phyloP scores from a whole-genome alignment of 441 rosid species.

The Heliophila coronopifolia region DNA sequence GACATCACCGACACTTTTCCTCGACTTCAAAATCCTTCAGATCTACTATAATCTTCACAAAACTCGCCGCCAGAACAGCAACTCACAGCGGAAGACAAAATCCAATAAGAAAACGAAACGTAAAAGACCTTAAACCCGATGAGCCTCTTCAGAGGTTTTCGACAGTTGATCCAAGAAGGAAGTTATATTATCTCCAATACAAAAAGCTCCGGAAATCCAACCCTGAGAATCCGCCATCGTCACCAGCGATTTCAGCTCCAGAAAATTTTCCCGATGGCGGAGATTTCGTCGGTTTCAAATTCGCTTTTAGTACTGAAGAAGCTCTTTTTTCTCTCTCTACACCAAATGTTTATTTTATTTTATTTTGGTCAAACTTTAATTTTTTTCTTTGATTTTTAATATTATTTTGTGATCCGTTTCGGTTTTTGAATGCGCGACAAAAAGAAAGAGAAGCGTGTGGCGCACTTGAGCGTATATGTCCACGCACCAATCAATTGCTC shows the following conservation, averaged over 20 bases:
- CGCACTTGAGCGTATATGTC: slow-evolving; percentile 23
- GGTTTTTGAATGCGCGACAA: slow-evolving; percentile 29
- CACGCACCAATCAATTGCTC: slow-evolving; percentile 27
- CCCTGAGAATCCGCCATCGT: slow-evolving; percentile 35
- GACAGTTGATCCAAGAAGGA: slow-evolving; percentile 32
- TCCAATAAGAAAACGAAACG: slow-evolving; percentile 14
- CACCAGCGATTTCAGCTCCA: slow-evolving; percentile 24
- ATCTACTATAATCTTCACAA: slow-evolving; percentile 19
- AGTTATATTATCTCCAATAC: slow-evolving; percentile 17
- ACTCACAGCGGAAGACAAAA: slow-evolving; percentile 17
- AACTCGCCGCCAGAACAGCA: slow-evolving; percentile 20
- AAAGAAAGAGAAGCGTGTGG: slow-evolving; percentile 29
- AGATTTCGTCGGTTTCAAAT: slow-evolving; percentile 43
- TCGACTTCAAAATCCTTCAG: slow-evolving; percentile 16
- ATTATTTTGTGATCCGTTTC: slow-evolving; percentile 13
- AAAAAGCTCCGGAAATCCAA: slow-evolving; percentile 31
- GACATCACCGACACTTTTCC: slow-evolving; percentile 30
- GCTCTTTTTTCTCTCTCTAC: slow-evolving; percentile 20
- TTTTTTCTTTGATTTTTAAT: no score
- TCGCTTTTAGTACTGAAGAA: slow-evolving; percentile 33
- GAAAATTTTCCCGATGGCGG: slow-evolving; percentile 33
- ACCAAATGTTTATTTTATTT: slow-evolving; percentile 1
- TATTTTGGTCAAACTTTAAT: no score
- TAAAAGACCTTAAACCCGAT: slow-evolving; percentile 19
- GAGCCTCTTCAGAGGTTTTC: slow-evolving; percentile 32